These are phyloP conservation scores for Kwoniella sp. DNA, from an alignment of 768 basidiomycete genomes.

Conservation along the genomic window DNA sequence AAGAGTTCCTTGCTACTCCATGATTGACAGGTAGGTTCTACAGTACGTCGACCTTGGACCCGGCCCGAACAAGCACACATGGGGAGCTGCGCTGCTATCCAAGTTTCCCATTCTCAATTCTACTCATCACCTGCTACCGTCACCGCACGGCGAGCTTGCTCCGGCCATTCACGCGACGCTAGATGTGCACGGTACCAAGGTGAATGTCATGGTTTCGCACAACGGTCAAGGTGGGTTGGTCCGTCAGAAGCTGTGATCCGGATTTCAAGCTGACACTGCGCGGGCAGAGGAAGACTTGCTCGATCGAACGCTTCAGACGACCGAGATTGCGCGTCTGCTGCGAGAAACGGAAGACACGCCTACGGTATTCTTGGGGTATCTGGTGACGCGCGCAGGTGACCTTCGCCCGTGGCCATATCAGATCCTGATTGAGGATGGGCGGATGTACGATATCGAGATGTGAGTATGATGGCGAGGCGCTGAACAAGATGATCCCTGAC, in stretches of 20 bases:
- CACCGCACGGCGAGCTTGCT: constrained; percentile 71
- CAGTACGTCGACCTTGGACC: constrained; percentile 86
- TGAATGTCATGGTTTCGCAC: constrained; percentile 81
- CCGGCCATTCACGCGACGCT: constrained; percentile 83
- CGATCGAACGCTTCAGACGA: constrained; percentile 82
- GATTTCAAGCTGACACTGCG: neutral
- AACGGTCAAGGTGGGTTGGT: constrained; percentile 72
- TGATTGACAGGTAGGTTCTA: neutral
- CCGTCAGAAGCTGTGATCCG: neutral
- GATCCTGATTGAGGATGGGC: constrained; percentile 63
- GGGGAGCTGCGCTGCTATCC: constrained; percentile 77
- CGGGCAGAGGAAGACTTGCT: constrained; percentile 73
- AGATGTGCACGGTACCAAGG: constrained; percentile 69
- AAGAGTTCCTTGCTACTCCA: too few relatives aligned
- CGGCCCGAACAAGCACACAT: constrained; percentile 80
- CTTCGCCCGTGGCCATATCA: constrained; percentile 47
- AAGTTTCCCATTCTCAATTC: constrained; percentile 89
- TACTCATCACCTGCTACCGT: constrained; percentile 79
- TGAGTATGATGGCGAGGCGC: constrained; percentile 11
- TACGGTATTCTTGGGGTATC: constrained; percentile 52
- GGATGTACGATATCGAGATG: constrained; percentile 71
- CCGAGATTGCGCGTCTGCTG: constrained; percentile 75
- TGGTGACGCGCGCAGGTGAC: constrained; percentile 44
- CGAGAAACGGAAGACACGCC: constrained; percentile 64
- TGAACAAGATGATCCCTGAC: neutral